Percentiles rank a stretch among this genome's conserved stretches.
These are phyloP conservation scores for Tagetes erecta DNA, from an alignment of 129 eudicot species.

Conservation along the genomic window DNA sequence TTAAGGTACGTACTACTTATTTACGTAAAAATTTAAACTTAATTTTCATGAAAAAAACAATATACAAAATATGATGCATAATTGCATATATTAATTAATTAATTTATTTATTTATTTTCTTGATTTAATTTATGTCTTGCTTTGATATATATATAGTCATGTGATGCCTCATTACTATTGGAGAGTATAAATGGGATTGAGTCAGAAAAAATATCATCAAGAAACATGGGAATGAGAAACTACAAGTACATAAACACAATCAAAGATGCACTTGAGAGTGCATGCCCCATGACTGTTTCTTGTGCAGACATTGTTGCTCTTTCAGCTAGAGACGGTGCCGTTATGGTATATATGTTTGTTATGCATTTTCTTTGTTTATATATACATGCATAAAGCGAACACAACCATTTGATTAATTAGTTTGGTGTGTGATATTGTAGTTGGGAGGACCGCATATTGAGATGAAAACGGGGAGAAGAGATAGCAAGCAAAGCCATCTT, in stretches of 20 bases:
- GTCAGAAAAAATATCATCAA: constrained; percentile 56
- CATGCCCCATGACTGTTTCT: constrained; percentile 79
- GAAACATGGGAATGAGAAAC: constrained; percentile 86
- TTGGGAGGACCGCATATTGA: constrained; percentile 77
- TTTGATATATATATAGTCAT: constrained; percentile 43
- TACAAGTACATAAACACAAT: constrained; percentile 77
- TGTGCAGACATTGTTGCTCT: constrained; percentile 91
- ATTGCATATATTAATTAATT: no score
- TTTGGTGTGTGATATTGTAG: constrained; percentile 28
- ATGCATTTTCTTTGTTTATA: not conserved
- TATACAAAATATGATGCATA: not conserved
- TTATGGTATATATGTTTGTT: constrained; percentile 42
- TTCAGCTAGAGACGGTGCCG: constrained; percentile 77
- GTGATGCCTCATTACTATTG: constrained; percentile 83
- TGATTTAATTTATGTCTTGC: not conserved
- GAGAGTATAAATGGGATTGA: constrained; percentile 48
- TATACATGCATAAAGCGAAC: not conserved
- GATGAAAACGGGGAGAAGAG: constrained; percentile 82
- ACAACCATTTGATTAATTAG: not conserved
- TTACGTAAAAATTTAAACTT: not conserved
- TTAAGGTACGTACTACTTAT: constrained; percentile 59
- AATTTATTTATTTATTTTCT: not conserved
- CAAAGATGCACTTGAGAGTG: constrained; percentile 65
- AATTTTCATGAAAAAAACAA: not conserved
- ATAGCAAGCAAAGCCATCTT: constrained; percentile 57